These are phyloP conservation scores for Chrysosphaeria jannelii DNA, from an alignment of 2,329 filamentous ascomycete genomes.

Conservation along the genomic window DNA sequence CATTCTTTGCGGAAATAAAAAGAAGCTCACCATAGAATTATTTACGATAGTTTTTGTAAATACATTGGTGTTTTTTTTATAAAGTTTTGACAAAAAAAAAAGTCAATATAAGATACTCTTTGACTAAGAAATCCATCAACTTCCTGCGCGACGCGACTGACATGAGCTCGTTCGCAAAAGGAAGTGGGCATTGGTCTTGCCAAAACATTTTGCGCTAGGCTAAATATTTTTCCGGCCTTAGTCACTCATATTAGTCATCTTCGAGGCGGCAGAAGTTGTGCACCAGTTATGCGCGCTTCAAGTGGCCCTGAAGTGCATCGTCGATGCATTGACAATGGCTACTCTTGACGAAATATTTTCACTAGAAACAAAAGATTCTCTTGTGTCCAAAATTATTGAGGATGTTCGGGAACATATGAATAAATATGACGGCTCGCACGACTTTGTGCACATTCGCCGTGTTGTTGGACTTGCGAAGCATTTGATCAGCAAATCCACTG, in stretches of 20 bases:
- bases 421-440: conserved; percentile 60
- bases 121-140: too few species aligned
- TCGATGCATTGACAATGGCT: too few species aligned
- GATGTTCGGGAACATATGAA: conserved; percentile 46
- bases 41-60: neutral
- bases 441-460: conserved; percentile 58
- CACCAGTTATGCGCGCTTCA: too few species aligned
- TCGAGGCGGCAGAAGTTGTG: too few species aligned
- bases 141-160: neutral
- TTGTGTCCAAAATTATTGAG: conserved; percentile 15
- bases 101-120: too few species aligned
- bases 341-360: too few species aligned
- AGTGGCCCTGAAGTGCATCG: too few species aligned
- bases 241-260: neutral
- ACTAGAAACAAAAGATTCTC: too few species aligned
- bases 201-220: conserved; percentile 10
- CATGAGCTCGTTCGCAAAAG: conserved; percentile 5
- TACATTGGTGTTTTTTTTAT: neutral
- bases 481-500: conserved; percentile 16
- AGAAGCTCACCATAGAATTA: neutral
- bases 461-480: conserved; percentile 43
- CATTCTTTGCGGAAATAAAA: neutral
- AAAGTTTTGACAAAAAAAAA: too few species aligned
- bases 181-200: conserved; percentile 8
- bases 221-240: conserved; percentile 5